Evolutionary conservation across 2,329 filamentous ascomycete species (phyloP), one percentile per base, ranked within the genome.

Genomic region (Allantophomopsis cytisporea): DNA sequence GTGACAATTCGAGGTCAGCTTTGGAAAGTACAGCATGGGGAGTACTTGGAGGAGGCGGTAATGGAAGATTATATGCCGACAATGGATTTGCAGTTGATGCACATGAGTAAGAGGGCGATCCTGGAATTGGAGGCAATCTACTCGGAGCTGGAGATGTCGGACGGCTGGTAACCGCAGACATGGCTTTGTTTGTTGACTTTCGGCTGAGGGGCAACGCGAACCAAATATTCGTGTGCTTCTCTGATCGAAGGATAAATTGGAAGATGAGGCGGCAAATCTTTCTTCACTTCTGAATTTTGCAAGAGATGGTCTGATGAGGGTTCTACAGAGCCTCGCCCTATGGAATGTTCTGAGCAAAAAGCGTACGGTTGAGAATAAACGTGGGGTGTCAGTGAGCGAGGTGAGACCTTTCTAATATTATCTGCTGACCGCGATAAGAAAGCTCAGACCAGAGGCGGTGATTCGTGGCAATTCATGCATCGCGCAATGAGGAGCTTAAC

Each of bases 101-200:
- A 54, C 76, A 67, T 12, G 76, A 78, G 55, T 72, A 77, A 17
- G 74, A 69, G 31, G 76, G 76, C 14, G 74, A 79, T n/a, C 60
- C 59, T 5, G 76, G 76, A n/a, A 79, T 63, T 1, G 71, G 69
- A 14, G 73, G 73, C 0, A 76, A 60, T 46, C 71, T 65, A n/a
- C 69, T 72, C 8, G 65, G 69, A 28, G 69, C 63, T 28, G 71
- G 71, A 18, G 71, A 69, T 30, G 58, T 59, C 21, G 62, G 56
- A 21, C 49, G 50, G 30, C 41, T 41, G 13, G n/a, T 34, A 18
- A 36, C 30, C 11, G 49, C 44, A 15, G 41, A 39, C 35, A 45
- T 49, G 12, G 40, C 44, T 40, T 43, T 31, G 41, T 42, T 36
- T 36, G 40, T 43, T 37, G 36, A 13, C 32, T 45, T 31, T 34